Evolutionary conservation across 1,284 basidiomycete genomes (phyloP).

Genomic region (Rhodotorula sp.): DNA sequence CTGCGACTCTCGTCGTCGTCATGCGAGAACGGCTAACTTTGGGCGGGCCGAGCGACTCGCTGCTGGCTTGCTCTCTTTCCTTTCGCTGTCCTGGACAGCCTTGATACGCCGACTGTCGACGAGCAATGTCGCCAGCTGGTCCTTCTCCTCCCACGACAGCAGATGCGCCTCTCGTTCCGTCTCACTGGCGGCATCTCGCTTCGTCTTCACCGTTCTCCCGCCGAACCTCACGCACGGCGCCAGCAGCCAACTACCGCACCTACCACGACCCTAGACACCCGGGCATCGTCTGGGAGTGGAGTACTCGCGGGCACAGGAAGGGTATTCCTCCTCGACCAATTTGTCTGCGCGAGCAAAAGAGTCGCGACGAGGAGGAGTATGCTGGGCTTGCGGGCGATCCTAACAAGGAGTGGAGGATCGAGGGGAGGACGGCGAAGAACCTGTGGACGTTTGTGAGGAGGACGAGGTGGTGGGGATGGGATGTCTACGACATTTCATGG

Average conservation of each 20-base stretch:
- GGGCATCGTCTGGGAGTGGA: background rate
- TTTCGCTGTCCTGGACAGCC: too few relatives aligned
- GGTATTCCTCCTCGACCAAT: background rate
- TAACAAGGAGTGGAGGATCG: background rate
- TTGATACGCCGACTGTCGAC: too few relatives aligned
- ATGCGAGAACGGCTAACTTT: too few relatives aligned
- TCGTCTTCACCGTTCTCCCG: background rate
- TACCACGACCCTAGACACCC: too few relatives aligned
- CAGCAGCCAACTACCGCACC: too few relatives aligned
- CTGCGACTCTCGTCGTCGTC: too few relatives aligned
- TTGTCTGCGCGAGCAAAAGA: background rate
- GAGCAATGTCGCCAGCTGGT: too few relatives aligned
- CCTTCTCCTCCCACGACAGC: background rate
- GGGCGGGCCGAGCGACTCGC: too few relatives aligned
- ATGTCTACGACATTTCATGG: background rate
- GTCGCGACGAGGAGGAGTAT: background rate
- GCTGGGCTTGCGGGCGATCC: too few relatives aligned
- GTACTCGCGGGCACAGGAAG: background rate
- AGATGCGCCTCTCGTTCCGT: background rate
- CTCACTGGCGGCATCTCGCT: background rate
- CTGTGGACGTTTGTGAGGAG: background rate
- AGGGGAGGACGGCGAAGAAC: background rate
- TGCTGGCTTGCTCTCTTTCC: too few relatives aligned
- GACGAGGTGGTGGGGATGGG: conserved; percentile 8
- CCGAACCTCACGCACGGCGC: too few relatives aligned